Percentiles rank a stretch among this genome's conserved stretches.
Conservation (phyloP, 148 eudicot genomes). For the Gaultheria prostrata region DNA sequence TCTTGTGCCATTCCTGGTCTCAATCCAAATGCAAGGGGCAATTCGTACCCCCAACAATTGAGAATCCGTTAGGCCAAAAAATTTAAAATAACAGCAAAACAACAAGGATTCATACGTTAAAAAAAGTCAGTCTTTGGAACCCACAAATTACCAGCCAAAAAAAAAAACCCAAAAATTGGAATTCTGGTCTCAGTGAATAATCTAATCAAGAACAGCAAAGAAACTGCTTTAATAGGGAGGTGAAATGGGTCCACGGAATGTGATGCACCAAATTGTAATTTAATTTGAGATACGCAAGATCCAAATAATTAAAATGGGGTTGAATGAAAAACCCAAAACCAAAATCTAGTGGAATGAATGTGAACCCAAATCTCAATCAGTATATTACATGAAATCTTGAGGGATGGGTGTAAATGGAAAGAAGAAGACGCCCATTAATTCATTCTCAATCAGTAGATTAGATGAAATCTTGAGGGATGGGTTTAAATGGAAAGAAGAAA, state of each 20-base stretch:
- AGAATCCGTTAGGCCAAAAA: neutral
- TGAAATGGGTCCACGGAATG: conserved; percentile 6
- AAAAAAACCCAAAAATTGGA: neutral
- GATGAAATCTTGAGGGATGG: conserved; percentile 26
- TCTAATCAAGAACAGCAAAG: conserved; percentile 18
- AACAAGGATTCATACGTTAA: neutral
- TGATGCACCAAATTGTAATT: conserved; percentile 15
- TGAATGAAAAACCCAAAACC: neutral
- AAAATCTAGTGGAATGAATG: conserved; percentile 1
- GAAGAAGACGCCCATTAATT: conserved; percentile 17
- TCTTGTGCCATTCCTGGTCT: conserved; percentile 46
- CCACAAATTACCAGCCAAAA: neutral
- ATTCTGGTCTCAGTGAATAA: conserved; percentile 15
- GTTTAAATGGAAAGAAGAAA: conserved; percentile 26
- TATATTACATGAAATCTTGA: conserved; percentile 27
- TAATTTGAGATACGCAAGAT: neutral
- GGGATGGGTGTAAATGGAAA: conserved; percentile 25
- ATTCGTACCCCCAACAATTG: neutral
- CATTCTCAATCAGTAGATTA: conserved; percentile 26
- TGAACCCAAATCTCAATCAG: conserved; percentile 17
- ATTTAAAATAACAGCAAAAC: neutral
- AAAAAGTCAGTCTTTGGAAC: neutral
- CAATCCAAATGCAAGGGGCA: neutral
- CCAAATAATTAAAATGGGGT: conserved; percentile 11
- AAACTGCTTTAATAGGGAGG: too few relatives aligned